These are phyloP conservation scores for Podaxis mareebaensis DNA, from an alignment of 768 basidiomycete species.

Conservation along the genomic window DNA sequence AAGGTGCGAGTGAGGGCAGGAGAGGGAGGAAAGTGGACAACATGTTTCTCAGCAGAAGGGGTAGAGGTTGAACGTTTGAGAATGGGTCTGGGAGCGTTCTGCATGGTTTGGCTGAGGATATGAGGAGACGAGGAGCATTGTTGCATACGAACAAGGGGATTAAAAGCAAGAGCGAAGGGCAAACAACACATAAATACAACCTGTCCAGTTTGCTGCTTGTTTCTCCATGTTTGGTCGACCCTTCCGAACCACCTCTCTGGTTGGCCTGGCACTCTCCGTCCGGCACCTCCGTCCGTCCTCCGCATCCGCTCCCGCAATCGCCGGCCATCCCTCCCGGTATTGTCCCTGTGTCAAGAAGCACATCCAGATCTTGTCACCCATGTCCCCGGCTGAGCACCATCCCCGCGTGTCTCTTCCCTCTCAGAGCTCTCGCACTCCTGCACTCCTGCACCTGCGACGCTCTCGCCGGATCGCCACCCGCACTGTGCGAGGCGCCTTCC, in stretches of 20 bases:
- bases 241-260: neutral
- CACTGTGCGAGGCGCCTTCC: neutral
- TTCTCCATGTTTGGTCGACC: neutral
- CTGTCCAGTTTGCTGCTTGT: slow-evolving; percentile 1
- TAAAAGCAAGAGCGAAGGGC: neutral
- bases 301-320: neutral
- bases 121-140: slow-evolving; percentile 5
- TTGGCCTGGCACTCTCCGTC: neutral
- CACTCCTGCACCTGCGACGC: slow-evolving; percentile 6
- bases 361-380: slow-evolving; percentile 10
- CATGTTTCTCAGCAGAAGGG: slow-evolving; percentile 29
- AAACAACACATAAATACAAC: neutral
- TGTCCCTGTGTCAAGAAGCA: neutral
- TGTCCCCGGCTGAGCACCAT: slow-evolving; percentile 13
- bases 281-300: slow-evolving; percentile 5
- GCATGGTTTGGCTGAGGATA: slow-evolving; percentile 25
- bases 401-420: slow-evolving; percentile 7
- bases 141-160: slow-evolving; percentile 7
- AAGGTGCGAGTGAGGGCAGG: slow-evolving; percentile 51
- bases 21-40: slow-evolving; percentile 55
- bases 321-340: neutral
- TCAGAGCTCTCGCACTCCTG: slow-evolving; percentile 7
- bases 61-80: slow-evolving; percentile 47
- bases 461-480: slow-evolving; percentile 9
- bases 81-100: slow-evolving; percentile 48